Percentiles rank a stretch among this genome's conserved stretches.
phyloP scores from a whole-genome alignment of 192 early-diverging fungal species.

The Mortierella alpina region DNA sequence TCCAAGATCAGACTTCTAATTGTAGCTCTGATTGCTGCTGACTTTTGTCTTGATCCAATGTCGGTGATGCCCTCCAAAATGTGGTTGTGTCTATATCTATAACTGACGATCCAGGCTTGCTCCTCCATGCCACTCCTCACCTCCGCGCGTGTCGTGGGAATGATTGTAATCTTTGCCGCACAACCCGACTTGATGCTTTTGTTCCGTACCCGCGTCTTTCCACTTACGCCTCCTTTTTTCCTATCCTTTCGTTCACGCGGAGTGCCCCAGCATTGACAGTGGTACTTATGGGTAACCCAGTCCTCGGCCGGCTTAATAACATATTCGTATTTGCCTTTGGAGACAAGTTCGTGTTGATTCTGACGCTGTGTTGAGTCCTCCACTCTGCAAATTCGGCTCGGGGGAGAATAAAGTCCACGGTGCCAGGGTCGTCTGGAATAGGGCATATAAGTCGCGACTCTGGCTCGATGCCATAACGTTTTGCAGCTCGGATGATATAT shows the following conservation, averaged over 20 bases:
- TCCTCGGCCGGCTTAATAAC: too few relatives aligned
- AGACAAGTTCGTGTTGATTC: neutral
- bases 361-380: neutral
- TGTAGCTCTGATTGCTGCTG: constrained; percentile 3
- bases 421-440: neutral
- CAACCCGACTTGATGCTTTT: constrained; percentile 3
- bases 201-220: neutral
- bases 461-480: too few relatives aligned
- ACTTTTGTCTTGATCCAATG: constrained; percentile 13
- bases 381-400: neutral
- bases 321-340: neutral
- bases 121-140: neutral
- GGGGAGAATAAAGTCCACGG: neutral
- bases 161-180: neutral
- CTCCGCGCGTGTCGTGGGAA: neutral
- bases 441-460: neutral
- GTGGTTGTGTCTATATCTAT: constrained; percentile 25
- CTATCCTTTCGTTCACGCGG: neutral
- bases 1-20: constrained; percentile 4
- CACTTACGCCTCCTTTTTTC: constrained; percentile 2
- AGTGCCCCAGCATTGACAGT: neutral
- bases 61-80: constrained; percentile 2
- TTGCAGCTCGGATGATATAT: neutral
- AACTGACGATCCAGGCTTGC: neutral
- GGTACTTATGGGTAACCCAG: neutral